phyloP scores from a whole-genome alignment of 148 eudicot species.

The Cornus controversa region DNA sequence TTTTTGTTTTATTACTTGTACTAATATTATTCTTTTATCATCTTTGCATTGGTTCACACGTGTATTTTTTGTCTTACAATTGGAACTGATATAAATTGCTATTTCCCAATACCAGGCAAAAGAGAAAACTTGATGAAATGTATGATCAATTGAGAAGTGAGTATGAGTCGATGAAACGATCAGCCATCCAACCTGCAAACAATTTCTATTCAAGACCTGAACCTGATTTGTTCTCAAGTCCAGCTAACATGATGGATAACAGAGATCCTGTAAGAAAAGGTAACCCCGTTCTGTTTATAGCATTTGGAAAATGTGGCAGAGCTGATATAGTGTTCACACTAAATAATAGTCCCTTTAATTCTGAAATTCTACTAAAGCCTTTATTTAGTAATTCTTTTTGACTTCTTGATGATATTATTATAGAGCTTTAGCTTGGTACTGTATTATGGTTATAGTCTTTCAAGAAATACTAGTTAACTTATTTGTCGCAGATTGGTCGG shows the following conservation, averaged over 20 bases:
- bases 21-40: background rate
- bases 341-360: background rate
- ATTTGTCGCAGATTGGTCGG: constrained; percentile 80
- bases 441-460: constrained; percentile 4
- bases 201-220: constrained; percentile 68
- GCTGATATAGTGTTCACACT: background rate
- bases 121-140: constrained; percentile 97
- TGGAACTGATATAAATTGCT: constrained; percentile 9
- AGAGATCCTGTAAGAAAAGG: constrained; percentile 76
- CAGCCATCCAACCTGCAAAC: constrained; percentile 82
- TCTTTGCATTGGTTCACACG: background rate
- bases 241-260: constrained; percentile 66
- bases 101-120: constrained; percentile 57
- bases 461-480: constrained; percentile 73
- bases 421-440: background rate
- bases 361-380: background rate
- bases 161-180: constrained; percentile 68
- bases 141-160: constrained; percentile 90
- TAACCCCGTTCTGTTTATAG: constrained; percentile 32
- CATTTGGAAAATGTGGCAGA: background rate
- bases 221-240: constrained; percentile 74
- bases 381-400: background rate
- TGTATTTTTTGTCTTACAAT: background rate
- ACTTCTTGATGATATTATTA: background rate
- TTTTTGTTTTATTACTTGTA: background rate